Evolutionary conservation across 257 asterid species (phyloP), one percentile per base, ranked within the genome.

Genomic region (Asclepias syriaca): DNA sequence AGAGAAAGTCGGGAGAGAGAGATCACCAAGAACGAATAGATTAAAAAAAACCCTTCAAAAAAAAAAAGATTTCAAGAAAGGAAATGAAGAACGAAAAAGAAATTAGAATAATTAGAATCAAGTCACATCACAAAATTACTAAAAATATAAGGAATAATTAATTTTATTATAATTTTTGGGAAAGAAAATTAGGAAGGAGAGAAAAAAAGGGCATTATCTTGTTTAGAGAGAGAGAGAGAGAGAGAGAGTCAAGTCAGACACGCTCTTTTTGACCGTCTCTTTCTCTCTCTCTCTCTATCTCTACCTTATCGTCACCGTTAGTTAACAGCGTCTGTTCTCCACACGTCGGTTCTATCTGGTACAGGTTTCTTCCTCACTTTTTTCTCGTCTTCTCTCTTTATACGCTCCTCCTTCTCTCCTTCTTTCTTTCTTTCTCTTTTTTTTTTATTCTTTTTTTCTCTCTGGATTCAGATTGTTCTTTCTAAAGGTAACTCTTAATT

Each of bases 241-340:
- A 14, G 32, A 15, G 43, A 67, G 45, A 55, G 65, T 58, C 16
- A 59, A 69, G 74, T 69, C 66, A 61, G 74, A 66, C 66, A 19
- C 71, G 37, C 46, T 53, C 15, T 75, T 40, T 53, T 75, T 69
- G 70, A 60, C 65, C 69, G 37, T n/a, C 48, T 58, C 10, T 11
- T 14, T 19, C 43, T 22, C 32, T 12, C 19, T n/a, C n/a, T n/a
- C n/a, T n/a, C n/a, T n/a, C 32, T 12, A 18, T n/a, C 45, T 43
- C 46, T 15, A 16, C 24, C 63, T 49, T 27, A 7, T 57, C 57
- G 8, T 75, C 76, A 67, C 84, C 78, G 78, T 73, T 70, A 68
- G 2, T 27, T 76, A 80, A 76, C 84, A 78, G 80, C 81, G 78
- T 80, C 63, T 32, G 66, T 69, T 72, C 27, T 61, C 63, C 76